Conservation (phyloP, 768 basidiomycete genomes). For the Neoboletus subvelutipes region DNA sequence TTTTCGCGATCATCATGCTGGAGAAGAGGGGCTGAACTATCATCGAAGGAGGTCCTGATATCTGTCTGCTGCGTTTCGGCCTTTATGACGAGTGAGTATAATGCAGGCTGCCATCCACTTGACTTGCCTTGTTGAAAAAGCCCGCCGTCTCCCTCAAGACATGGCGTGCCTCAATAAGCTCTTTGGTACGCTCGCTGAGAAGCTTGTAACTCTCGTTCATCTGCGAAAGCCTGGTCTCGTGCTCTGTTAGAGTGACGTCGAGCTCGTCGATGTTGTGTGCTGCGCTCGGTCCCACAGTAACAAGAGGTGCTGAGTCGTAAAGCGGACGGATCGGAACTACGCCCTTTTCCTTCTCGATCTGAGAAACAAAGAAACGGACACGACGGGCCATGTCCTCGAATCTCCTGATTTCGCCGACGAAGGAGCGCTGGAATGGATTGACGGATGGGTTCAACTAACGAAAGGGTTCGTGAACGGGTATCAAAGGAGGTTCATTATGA, state of each 20-base stretch:
- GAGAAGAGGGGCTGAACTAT: slow-evolving; percentile 85
- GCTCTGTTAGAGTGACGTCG: slow-evolving; percentile 81
- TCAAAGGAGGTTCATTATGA: not conserved
- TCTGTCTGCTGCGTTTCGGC: slow-evolving; percentile 77
- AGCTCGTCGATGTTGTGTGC: slow-evolving; percentile 94
- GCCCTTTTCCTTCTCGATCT: slow-evolving; percentile 86
- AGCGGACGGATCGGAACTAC: slow-evolving; percentile 80
- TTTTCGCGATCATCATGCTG: slow-evolving; percentile 86
- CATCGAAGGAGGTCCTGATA: slow-evolving; percentile 88
- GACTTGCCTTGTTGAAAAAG: slow-evolving; percentile 83
- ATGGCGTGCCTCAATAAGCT: slow-evolving; percentile 90
- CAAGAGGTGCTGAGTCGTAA: slow-evolving; percentile 80
- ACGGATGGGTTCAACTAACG: slow-evolving; percentile 86
- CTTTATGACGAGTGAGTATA: slow-evolving; percentile 38
- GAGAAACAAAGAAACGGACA: slow-evolving; percentile 82
- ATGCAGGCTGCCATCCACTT: not conserved
- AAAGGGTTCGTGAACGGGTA: slow-evolving; percentile 5
- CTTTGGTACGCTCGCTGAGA: slow-evolving; percentile 79
- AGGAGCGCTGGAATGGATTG: slow-evolving; percentile 98
- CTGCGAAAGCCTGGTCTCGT: slow-evolving; percentile 77
- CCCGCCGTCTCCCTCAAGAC: slow-evolving; percentile 94
- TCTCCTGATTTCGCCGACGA: slow-evolving; percentile 92
- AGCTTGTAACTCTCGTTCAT: slow-evolving; percentile 95
- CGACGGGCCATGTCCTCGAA: slow-evolving; percentile 96
- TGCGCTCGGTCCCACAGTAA: slow-evolving; percentile 88